Evolutionary conservation across 2,329 filamentous ascomycete genomes (phyloP).

Genomic region (Fusarium napiforme): DNA sequence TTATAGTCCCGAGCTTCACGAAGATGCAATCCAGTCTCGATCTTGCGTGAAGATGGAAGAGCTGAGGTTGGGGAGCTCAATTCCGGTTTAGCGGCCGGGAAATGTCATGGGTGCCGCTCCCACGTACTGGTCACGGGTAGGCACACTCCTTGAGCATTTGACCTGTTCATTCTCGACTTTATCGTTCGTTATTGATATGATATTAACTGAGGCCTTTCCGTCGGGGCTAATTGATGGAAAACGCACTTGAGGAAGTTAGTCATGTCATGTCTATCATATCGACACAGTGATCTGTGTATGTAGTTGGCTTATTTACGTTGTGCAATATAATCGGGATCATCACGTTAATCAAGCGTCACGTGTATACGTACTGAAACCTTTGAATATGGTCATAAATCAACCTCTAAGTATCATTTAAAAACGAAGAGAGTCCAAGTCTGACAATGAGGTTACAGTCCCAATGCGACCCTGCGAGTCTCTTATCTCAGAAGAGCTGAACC

Average conservation of each 20-base stretch:
- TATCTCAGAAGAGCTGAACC: not conserved
- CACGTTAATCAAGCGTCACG: not conserved
- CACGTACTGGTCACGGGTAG: slow-evolving; percentile 20
- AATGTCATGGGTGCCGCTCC: slow-evolving; percentile 15
- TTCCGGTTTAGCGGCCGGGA: slow-evolving; percentile 26
- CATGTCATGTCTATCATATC: not conserved
- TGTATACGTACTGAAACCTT: not conserved
- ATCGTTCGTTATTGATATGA: not conserved
- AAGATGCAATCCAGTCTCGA: not conserved
- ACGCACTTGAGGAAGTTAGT: not conserved
- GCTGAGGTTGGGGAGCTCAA: slow-evolving; percentile 19
- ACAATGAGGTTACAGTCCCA: not conserved
- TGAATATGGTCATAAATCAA: not conserved
- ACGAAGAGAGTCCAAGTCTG: not conserved
- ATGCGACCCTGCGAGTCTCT: not conserved
- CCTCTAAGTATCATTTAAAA: not conserved
- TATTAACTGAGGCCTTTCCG: not conserved
- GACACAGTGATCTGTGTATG: not conserved
- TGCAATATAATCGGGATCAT: not conserved
- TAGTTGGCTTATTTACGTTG: not conserved
- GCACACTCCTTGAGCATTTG: not conserved
- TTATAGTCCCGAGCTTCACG: not conserved
- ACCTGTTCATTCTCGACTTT: not conserved
- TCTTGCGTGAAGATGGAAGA: slow-evolving; percentile 13
- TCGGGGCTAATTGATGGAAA: too few relatives aligned